Evolutionary conservation across 495 filamentous ascomycete genomes (phyloP).

Genomic region (Aspergillus cristatus): DNA sequence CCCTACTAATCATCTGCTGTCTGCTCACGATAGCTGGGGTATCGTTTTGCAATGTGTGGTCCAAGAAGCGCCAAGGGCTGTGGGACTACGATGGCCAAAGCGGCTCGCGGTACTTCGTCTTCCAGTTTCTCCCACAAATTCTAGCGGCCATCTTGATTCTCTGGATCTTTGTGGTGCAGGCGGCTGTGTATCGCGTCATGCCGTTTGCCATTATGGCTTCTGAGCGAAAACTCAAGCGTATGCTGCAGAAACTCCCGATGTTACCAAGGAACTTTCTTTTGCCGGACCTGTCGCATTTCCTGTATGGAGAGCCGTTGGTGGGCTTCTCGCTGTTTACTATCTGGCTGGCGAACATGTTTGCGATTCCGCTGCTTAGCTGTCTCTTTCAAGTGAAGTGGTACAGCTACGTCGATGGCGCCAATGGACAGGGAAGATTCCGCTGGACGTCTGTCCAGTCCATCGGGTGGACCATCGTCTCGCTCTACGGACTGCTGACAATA

Average conservation of each 20-base stretch:
- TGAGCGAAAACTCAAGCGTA: conserved; percentile 25
- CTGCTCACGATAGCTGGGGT: conserved; percentile 64
- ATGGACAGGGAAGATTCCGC: conserved; percentile 46
- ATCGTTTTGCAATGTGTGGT: conserved; percentile 66
- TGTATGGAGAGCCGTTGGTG: conserved; percentile 43
- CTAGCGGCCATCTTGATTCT: conserved; percentile 63
- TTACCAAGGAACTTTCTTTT: conserved; percentile 46
- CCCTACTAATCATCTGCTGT: conserved; percentile 48
- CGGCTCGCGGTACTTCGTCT: conserved; percentile 71
- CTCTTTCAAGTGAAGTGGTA: conserved; percentile 52
- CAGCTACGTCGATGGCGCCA: too few species aligned
- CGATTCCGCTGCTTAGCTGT: conserved; percentile 56
- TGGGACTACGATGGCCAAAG: conserved; percentile 56
- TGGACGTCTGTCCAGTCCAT: conserved; percentile 72
- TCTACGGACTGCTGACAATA: conserved; percentile 59
- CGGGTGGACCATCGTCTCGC: conserved; percentile 65
- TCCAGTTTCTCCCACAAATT: conserved; percentile 73
- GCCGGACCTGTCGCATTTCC: conserved; percentile 50
- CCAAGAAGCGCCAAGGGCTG: conserved; percentile 52
- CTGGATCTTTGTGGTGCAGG: conserved; percentile 64
- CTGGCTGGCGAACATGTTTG: conserved; percentile 55
- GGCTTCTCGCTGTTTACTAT: conserved; percentile 46
- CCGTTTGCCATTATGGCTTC: conserved; percentile 72
- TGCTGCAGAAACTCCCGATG: conserved; percentile 33
- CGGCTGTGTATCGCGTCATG: conserved; percentile 64